phyloP scores from a whole-genome alignment of 2,329 filamentous ascomycete genomes.

The Alternaria infectoria region DNA sequence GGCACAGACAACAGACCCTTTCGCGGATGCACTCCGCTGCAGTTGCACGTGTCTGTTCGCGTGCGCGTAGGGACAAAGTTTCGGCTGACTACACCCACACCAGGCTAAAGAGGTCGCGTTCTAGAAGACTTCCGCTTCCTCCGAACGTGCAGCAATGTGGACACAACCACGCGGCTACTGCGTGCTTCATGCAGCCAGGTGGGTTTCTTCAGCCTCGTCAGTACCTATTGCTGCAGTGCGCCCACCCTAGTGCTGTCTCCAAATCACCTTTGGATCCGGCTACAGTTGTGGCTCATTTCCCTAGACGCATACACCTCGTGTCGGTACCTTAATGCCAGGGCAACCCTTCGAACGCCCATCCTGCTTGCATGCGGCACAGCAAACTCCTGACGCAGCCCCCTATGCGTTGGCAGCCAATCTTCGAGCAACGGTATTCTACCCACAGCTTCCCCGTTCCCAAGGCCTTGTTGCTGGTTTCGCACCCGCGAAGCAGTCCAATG shows the following conservation, averaged over 20 bases:
- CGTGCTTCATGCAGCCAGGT: constrained; percentile 6
- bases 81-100: constrained; percentile 3
- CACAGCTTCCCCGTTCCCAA: not conserved
- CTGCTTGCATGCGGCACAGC: constrained; percentile 6
- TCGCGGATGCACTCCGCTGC: not conserved
- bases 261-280: not conserved
- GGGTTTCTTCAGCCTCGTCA: constrained; percentile 5
- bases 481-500: not conserved
- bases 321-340: not conserved
- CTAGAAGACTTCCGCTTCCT: constrained; percentile 20
- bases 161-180: constrained; percentile 5
- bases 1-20: not conserved
- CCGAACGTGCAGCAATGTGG: constrained; percentile 7
- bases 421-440: not conserved
- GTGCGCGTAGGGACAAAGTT: constrained; percentile 2
- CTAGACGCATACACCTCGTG: not conserved
- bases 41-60: not conserved
- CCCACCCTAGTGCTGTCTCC: not conserved
- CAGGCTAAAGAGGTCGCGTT: constrained; percentile 12
- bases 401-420: constrained; percentile 3
- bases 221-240: not conserved
- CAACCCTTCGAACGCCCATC: not conserved
- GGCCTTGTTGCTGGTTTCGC: not conserved
- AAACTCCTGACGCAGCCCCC: constrained; percentile 1
- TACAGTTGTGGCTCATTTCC: not conserved